Conservation (phyloP, 2,329 filamentous ascomycete species). For the Microdochium bolleyi region DNA sequence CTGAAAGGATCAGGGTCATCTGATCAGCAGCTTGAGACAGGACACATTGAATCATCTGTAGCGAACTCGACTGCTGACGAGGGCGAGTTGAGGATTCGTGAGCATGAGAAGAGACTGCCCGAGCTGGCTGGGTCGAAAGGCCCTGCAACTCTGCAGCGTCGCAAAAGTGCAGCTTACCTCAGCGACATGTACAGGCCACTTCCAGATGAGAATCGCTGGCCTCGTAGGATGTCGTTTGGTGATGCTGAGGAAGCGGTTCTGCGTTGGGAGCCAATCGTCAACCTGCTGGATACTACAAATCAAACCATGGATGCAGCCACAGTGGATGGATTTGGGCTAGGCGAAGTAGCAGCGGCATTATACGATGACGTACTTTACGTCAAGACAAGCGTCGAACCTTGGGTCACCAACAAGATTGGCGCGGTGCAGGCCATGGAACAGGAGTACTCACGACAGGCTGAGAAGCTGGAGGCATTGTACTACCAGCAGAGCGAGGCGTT, state of each 20-base stretch:
- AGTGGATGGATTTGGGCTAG: conserved; percentile 14
- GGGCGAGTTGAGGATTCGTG: conserved; percentile 46
- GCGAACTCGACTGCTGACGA: conserved; percentile 53
- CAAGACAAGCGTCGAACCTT: conserved; percentile 45
- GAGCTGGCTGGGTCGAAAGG: background rate
- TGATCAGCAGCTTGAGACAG: conserved; percentile 15
- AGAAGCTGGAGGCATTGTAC: conserved; percentile 60
- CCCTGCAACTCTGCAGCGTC: background rate
- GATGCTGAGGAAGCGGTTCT: conserved; percentile 69
- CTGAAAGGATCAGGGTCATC: background rate
- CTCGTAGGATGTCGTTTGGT: conserved; percentile 67
- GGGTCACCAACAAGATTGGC: conserved; percentile 51
- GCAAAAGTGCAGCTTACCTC: background rate
- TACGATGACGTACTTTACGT: conserved; percentile 45
- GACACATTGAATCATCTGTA: conserved; percentile 41
- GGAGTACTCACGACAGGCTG: conserved; percentile 52
- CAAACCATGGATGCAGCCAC: conserved; percentile 12
- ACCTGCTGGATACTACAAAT: conserved; percentile 27
- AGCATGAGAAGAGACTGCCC: conserved; percentile 24
- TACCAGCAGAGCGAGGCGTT: conserved; percentile 64
- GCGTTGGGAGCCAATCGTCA: conserved; percentile 51
- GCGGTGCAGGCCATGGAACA: conserved; percentile 52
- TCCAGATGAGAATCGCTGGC: conserved; percentile 53
- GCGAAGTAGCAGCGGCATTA: conserved; percentile 49
- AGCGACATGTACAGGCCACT: background rate